Conservation (phyloP, 345 rosid species). For the Hibiscus tridactylites region DNA sequence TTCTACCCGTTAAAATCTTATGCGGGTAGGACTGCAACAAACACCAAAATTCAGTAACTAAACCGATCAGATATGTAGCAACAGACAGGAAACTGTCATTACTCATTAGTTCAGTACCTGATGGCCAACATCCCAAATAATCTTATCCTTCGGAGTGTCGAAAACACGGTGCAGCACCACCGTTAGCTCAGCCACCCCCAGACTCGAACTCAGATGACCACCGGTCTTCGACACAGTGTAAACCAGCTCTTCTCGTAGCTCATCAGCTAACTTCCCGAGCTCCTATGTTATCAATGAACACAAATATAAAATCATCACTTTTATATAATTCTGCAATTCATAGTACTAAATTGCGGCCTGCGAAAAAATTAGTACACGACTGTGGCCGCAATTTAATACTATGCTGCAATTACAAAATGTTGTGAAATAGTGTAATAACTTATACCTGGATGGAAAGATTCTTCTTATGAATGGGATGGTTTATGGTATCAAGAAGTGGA, state of each 20-base stretch:
- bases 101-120: constrained; percentile 21
- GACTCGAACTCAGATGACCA: constrained; percentile 41
- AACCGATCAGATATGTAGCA: background rate
- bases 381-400: too few relatives aligned
- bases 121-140: constrained; percentile 59
- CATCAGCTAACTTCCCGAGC: constrained; percentile 28
- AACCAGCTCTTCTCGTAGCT: constrained; percentile 36
- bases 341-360: too few relatives aligned
- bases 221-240: constrained; percentile 42
- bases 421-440: too few relatives aligned
- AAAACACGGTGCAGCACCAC: constrained; percentile 54
- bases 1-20: constrained; percentile 40
- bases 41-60: background rate
- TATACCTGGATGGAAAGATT: constrained; percentile 18
- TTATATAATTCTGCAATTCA: background rate
- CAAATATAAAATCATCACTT: background rate
- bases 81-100: background rate
- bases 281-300: constrained; percentile 19
- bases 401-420: too few relatives aligned
- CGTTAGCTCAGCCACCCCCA: constrained; percentile 43
- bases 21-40: constrained; percentile 31
- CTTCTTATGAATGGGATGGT: constrained; percentile 33
- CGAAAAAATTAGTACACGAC: too few relatives aligned
- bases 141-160: constrained; percentile 37
- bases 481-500: constrained; percentile 35